Conservation (phyloP, 2,329 filamentous ascomycete species). For the Penicillium expansum region DNA sequence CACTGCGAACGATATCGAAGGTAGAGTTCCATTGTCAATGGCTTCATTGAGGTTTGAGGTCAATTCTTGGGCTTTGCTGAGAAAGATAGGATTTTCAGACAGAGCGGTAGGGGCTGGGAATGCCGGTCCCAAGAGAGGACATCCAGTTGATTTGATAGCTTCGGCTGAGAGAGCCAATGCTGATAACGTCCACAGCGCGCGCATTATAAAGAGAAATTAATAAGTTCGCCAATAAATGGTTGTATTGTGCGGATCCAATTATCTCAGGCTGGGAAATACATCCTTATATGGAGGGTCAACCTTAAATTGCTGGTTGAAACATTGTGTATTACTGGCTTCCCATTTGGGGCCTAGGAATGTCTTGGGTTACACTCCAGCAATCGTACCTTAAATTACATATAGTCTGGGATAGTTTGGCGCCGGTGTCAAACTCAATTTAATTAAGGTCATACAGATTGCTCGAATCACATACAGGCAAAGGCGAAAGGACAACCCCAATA, state of each 20-base stretch:
- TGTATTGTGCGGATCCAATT: background rate
- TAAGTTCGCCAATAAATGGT: background rate
- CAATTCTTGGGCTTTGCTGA: background rate
- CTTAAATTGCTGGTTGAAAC: background rate
- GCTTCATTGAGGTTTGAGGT: constrained; percentile 1
- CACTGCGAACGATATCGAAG: constrained; percentile 38
- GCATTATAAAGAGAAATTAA: background rate
- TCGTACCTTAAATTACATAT: too few relatives aligned
- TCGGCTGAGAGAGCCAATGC: background rate
- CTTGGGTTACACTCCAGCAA: background rate
- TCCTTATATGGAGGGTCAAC: background rate
- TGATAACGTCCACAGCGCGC: background rate
- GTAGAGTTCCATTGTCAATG: background rate
- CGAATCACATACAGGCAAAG: background rate
- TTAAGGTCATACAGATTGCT: background rate
- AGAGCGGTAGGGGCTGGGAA: constrained; percentile 9
- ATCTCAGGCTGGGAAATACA: background rate
- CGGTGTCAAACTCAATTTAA: background rate
- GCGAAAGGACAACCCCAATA: background rate
- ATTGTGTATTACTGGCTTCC: background rate
- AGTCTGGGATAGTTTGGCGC: background rate
- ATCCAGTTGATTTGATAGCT: background rate
- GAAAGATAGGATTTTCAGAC: background rate
- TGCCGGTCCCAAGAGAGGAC: constrained; percentile 7
- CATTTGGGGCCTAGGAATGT: background rate